Conservation (phyloP, 108 stramenopile genomes). For the Conticribra guillardii region DNA sequence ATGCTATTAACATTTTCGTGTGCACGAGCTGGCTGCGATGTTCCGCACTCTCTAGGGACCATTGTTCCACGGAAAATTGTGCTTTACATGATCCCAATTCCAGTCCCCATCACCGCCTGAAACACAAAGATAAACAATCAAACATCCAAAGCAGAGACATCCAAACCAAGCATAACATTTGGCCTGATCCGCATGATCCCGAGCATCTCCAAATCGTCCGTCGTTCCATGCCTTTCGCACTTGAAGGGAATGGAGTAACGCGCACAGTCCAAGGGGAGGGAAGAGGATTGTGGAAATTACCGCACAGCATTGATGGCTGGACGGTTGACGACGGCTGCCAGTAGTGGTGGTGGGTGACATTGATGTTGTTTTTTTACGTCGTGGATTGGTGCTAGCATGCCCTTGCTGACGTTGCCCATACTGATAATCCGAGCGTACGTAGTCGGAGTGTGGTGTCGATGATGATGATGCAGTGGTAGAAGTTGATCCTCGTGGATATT, state of each 20-base stretch:
- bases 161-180: conserved; percentile 14
- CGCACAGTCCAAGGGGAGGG: conserved; percentile 6
- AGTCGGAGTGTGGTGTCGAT: no score
- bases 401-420: not conserved
- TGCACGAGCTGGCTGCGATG: no score
- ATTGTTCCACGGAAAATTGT: conserved; percentile 18
- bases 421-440: no score
- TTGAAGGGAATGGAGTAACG: conserved; percentile 10
- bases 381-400: not conserved
- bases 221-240: conserved; percentile 20
- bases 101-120: conserved; percentile 16
- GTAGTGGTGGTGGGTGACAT: not conserved
- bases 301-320: conserved; percentile 8
- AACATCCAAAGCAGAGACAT: conserved; percentile 1
- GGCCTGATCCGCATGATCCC: conserved; percentile 17
- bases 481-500: no score
- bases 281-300: conserved; percentile 9
- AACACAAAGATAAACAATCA: conserved; percentile 11
- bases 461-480: no score
- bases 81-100: conserved; percentile 24
- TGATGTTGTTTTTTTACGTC: not conserved
- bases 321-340: conserved; percentile 8
- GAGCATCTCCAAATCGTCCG: conserved; percentile 9
- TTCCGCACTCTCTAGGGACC: conserved; percentile 15
- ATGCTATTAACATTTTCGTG: no score